Evolutionary conservation across 2,329 filamentous ascomycete genomes (phyloP).

Genomic region (Lasiodiplodia theobromae): DNA sequence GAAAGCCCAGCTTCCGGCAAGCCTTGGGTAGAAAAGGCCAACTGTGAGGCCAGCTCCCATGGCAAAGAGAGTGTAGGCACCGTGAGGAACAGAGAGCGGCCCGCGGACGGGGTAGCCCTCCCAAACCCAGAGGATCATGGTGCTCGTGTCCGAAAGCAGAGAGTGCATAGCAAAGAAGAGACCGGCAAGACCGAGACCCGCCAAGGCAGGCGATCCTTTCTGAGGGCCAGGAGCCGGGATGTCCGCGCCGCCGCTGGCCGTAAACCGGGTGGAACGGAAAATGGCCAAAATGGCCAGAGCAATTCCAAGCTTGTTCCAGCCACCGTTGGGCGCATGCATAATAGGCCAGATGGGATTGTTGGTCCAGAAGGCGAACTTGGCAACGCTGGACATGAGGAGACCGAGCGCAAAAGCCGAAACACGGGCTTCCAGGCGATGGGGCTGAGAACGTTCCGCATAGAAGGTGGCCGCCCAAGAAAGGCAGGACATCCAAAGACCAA

Average conservation of each 20-base stretch:
- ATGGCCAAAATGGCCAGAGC: constrained; percentile 77
- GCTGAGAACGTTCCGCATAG: constrained; percentile 77
- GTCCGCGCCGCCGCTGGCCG: constrained; percentile 55
- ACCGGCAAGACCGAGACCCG: constrained; percentile 80
- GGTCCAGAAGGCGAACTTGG: constrained; percentile 91
- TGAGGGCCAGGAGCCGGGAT: constrained; percentile 61
- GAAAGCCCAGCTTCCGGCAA: constrained; percentile 79
- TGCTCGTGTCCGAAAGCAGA: constrained; percentile 93
- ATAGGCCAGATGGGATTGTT: constrained; percentile 98
- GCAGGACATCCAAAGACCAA: constrained; percentile 80
- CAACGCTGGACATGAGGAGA: constrained; percentile 81
- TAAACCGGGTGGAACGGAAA: constrained; percentile 74
- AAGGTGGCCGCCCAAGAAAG: constrained; percentile 85
- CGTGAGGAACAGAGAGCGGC: constrained; percentile 87
- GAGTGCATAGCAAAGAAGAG: constrained; percentile 91
- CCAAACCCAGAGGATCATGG: constrained; percentile 99
- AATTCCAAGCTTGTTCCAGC: constrained; percentile 87
- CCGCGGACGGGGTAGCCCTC: constrained; percentile 92
- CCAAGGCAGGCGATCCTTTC: constrained; percentile 72
- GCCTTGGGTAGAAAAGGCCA: constrained; percentile 74
- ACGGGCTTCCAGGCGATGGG: constrained; percentile 78
- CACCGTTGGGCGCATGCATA: constrained; percentile 87
- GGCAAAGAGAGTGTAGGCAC: constrained; percentile 81
- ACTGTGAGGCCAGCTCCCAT: constrained; percentile 84
- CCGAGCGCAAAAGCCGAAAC: constrained; percentile 83